Evolutionary conservation across 305 asterid genomes (phyloP).

Genomic region (Withania somnifera): DNA sequence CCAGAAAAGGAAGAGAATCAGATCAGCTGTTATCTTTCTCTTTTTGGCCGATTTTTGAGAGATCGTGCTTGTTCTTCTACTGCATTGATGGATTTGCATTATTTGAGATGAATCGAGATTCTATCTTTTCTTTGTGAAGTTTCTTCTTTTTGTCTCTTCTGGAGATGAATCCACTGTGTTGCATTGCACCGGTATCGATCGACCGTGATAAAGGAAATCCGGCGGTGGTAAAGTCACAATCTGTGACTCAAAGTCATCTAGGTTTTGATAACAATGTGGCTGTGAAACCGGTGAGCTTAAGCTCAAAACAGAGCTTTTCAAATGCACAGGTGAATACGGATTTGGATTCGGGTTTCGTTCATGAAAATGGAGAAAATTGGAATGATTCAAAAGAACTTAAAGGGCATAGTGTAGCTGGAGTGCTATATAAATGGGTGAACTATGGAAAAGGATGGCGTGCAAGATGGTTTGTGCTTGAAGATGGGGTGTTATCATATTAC

Average conservation of each 20-base stretch:
- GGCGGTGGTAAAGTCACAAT: constrained; percentile 47
- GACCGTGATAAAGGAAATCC: constrained; percentile 67
- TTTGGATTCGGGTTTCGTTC: background rate
- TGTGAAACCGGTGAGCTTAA: constrained; percentile 36
- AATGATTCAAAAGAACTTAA: constrained; percentile 26
- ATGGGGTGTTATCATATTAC: constrained; percentile 89
- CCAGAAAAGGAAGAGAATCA: background rate
- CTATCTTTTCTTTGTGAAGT: background rate
- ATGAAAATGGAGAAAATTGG: constrained; percentile 25
- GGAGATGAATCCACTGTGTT: constrained; percentile 92
- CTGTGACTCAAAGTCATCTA: constrained; percentile 27
- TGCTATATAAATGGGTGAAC: constrained; percentile 91
- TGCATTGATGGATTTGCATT: constrained; percentile 4
- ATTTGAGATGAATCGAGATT: background rate
- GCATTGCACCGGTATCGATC: constrained; percentile 99
- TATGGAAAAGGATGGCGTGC: constrained; percentile 98
- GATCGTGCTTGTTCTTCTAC: constrained; percentile 25
- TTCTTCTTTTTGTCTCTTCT: background rate
- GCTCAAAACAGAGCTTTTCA: constrained; percentile 59
- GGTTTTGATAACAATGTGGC: constrained; percentile 31
- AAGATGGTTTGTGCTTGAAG: constrained; percentile 93
- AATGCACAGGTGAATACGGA: constrained; percentile 19
- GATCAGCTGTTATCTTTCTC: background rate
- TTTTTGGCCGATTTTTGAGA: constrained; percentile 7
- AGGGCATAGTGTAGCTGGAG: constrained; percentile 47